Evolutionary conservation across 2,329 filamentous ascomycete genomes (phyloP).

Genomic region (Phaeosphaeriaceae sp.): DNA sequence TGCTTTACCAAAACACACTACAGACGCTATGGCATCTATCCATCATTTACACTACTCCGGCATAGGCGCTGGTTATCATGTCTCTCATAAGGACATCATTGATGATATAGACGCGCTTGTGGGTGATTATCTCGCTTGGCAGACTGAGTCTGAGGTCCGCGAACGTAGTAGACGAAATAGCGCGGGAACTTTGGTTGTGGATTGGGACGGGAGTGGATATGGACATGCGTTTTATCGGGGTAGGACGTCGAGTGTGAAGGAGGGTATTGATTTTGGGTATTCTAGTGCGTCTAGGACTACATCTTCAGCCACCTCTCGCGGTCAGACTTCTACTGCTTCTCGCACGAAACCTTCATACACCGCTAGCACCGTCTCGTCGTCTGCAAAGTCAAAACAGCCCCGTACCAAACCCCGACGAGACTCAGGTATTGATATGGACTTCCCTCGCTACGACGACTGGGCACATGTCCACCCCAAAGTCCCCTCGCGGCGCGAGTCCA

Average conservation of each 20-base stretch:
- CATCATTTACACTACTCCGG: not conserved
- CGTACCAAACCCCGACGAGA: not conserved
- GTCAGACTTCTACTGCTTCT: not conserved
- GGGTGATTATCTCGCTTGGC: conserved; percentile 26
- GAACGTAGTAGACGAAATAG: not conserved
- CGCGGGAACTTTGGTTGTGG: conserved; percentile 29
- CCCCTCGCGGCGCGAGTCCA: not conserved
- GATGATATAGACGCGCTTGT: conserved; percentile 23
- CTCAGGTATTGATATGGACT: not conserved
- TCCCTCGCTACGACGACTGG: not conserved
- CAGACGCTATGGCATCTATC: not conserved
- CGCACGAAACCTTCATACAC: not conserved
- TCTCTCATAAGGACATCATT: not conserved
- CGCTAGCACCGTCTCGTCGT: not conserved
- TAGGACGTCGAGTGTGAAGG: not conserved
- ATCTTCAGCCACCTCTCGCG: not conserved
- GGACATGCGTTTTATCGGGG: not conserved
- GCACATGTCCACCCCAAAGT: not conserved
- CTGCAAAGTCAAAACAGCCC: not conserved
- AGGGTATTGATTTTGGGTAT: not conserved
- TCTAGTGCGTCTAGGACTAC: too few species aligned
- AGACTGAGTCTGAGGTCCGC: conserved; percentile 1
- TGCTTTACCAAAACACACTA: not conserved
- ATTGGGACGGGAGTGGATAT: conserved; percentile 17
- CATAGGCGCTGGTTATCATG: not conserved